Percentiles rank a stretch among this genome's conserved stretches.
Conservation (phyloP, 108 stramenopile species). For the Skeletonema marinoi region DNA sequence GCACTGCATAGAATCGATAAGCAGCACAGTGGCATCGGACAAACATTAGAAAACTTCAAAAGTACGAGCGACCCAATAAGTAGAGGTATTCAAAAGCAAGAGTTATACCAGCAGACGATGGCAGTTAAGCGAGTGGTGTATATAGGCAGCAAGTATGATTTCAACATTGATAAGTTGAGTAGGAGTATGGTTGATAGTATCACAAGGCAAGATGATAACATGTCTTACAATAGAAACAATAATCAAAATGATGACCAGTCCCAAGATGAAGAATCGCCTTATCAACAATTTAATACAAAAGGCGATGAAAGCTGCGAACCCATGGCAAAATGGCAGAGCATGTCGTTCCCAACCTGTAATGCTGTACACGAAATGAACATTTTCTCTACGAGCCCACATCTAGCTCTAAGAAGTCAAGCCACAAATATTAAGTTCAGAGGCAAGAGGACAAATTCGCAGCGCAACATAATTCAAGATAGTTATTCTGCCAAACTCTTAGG, state of each 20-base stretch:
- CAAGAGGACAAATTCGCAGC: not conserved
- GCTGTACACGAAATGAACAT: conserved; percentile 53
- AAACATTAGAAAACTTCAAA: not conserved
- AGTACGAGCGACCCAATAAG: not conserved
- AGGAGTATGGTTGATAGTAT: not conserved
- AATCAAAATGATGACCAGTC: not conserved
- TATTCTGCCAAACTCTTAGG: not conserved
- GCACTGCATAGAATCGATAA: not conserved
- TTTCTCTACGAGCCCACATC: not conserved
- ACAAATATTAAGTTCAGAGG: not conserved
- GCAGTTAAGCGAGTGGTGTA: not conserved
- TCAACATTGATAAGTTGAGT: not conserved
- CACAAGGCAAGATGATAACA: not conserved
- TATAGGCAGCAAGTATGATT: not conserved
- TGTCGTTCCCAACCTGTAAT: conserved; percentile 66
- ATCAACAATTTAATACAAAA: not conserved
- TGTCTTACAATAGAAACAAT: not conserved
- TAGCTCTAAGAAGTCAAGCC: not conserved
- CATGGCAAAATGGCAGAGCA: conserved; percentile 64
- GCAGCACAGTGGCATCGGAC: not conserved
- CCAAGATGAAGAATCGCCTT: not conserved
- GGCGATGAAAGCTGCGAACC: conserved; percentile 51
- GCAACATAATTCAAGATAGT: not conserved
- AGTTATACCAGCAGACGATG: not conserved
- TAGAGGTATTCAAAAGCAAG: not conserved